A percentile compares a stretch with the other conserved stretches of the same genome.
phyloP scores from a whole-genome alignment of 768 basidiomycete species.

The Amylocystis lapponica region DNA sequence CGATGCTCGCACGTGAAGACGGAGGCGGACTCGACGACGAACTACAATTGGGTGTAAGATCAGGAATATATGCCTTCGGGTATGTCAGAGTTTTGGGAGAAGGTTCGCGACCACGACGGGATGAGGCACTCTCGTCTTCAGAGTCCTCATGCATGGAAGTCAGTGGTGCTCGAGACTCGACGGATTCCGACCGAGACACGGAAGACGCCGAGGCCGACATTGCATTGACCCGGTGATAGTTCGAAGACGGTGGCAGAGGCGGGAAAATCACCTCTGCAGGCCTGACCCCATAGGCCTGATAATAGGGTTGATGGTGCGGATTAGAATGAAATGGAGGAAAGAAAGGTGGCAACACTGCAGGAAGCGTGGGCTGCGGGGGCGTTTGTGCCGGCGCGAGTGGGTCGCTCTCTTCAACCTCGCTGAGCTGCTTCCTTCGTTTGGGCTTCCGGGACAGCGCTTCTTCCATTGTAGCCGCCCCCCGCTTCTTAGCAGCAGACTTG shows the following conservation, averaged over 20 bases:
- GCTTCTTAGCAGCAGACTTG: constrained; percentile 32
- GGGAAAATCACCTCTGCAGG: constrained; percentile 71
- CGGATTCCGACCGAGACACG: background rate
- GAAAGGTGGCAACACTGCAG: constrained; percentile 22
- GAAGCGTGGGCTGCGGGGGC: constrained; percentile 12
- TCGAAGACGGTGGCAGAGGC: constrained; percentile 52
- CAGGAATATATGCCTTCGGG: constrained; percentile 47
- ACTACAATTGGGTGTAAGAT: constrained; percentile 53
- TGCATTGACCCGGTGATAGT: constrained; percentile 27
- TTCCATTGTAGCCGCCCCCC: constrained; percentile 23
- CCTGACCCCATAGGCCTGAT: constrained; percentile 50
- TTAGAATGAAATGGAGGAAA: constrained; percentile 30
- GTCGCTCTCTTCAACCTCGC: constrained; percentile 9
- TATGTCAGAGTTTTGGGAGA: constrained; percentile 15
- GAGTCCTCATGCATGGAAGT: no score
- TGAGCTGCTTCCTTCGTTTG: constrained; percentile 25
- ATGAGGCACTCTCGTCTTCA: no score
- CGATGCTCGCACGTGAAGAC: constrained; percentile 15
- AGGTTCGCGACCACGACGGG: background rate
- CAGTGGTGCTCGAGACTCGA: background rate
- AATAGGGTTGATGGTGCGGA: constrained; percentile 70
- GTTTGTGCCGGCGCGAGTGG: constrained; percentile 4
- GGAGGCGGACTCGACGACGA: constrained; percentile 65
- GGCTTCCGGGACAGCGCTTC: constrained; percentile 17
- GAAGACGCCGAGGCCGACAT: constrained; percentile 6